phyloP scores from a whole-genome alignment of 2,329 filamentous ascomycete species.

The Stagonosporopsis tanaceti region DNA sequence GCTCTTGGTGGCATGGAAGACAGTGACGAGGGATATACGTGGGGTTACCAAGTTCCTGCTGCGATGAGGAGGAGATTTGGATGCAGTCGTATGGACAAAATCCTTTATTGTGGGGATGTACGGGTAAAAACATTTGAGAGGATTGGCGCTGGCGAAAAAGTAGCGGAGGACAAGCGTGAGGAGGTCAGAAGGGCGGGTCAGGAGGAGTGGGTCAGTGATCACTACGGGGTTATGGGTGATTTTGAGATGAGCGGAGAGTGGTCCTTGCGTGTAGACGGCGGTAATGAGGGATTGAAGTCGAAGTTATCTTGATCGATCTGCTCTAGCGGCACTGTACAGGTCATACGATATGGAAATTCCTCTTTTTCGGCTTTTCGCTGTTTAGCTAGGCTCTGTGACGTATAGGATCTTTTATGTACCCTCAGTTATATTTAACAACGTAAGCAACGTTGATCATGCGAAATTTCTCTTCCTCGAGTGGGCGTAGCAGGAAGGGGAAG shows the following conservation, averaged over 20 bases:
- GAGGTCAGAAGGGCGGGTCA: conserved; percentile 45
- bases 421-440: background rate
- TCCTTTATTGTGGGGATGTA: conserved; percentile 56
- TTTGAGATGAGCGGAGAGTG: conserved; percentile 25
- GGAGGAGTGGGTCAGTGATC: conserved; percentile 61
- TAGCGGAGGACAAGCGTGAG: conserved; percentile 49
- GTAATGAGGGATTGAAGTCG: background rate
- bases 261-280: background rate
- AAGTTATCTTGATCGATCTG: background rate
- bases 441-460: background rate
- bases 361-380: background rate
- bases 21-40: conserved; percentile 63
- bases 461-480: background rate
- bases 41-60: conserved; percentile 63
- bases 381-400: background rate
- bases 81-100: conserved; percentile 63
- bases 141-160: conserved; percentile 58
- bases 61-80: conserved; percentile 55
- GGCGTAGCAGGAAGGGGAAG: background rate
- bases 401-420: background rate
- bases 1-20: conserved; percentile 61
- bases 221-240: conserved; percentile 55
- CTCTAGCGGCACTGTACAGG: background rate
- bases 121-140: conserved; percentile 51
- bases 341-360: background rate